Conservation (phyloP, 805 yeast species). For the Pichia gijzeniarum region DNA sequence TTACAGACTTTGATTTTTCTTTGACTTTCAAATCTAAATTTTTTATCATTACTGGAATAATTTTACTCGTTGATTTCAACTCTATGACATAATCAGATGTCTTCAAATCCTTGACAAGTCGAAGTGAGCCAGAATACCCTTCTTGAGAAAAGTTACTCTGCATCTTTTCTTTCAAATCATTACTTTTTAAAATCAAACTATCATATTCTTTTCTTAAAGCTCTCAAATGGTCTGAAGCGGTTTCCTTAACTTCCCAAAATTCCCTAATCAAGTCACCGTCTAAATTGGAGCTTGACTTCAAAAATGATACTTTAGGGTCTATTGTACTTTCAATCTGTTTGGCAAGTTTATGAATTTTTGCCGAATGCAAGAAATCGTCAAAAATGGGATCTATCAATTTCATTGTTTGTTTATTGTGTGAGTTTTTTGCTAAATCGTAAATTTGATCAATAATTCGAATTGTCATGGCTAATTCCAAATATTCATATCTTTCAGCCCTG, state of each 20-base stretch:
- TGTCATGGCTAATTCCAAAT: slow-evolving; percentile 26
- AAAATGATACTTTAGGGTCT: slow-evolving; percentile 16
- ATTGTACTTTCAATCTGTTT: slow-evolving; percentile 27
- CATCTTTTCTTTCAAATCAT: slow-evolving; percentile 9
- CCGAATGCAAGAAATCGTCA: slow-evolving; percentile 13
- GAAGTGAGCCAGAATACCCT: slow-evolving; percentile 24
- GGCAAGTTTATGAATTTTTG: slow-evolving; percentile 18
- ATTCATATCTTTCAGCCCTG: slow-evolving; percentile 26
- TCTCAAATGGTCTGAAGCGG: slow-evolving; percentile 18
- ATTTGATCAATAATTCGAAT: slow-evolving; percentile 27
- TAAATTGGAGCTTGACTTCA: slow-evolving; percentile 15
- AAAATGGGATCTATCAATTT: slow-evolving; percentile 19
- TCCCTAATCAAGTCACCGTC: slow-evolving; percentile 23
- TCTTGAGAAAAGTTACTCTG: slow-evolving; percentile 7
- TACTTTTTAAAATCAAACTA: slow-evolving; percentile 11
- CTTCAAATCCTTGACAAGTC: slow-evolving; percentile 22
- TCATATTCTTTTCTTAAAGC: slow-evolving; percentile 20
- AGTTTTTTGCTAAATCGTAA: slow-evolving; percentile 13
- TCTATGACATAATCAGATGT: slow-evolving; percentile 25
- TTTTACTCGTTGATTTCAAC: slow-evolving; percentile 23
- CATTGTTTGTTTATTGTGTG: slow-evolving; percentile 5
- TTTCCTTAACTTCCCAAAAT: slow-evolving; percentile 23
- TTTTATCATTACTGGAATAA: slow-evolving; percentile 16
- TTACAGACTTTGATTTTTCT: slow-evolving; percentile 24
- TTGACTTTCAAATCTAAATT: slow-evolving; percentile 13